phyloP scores from a whole-genome alignment of 352 stramenopile species.

The Pythium insidiosum region DNA sequence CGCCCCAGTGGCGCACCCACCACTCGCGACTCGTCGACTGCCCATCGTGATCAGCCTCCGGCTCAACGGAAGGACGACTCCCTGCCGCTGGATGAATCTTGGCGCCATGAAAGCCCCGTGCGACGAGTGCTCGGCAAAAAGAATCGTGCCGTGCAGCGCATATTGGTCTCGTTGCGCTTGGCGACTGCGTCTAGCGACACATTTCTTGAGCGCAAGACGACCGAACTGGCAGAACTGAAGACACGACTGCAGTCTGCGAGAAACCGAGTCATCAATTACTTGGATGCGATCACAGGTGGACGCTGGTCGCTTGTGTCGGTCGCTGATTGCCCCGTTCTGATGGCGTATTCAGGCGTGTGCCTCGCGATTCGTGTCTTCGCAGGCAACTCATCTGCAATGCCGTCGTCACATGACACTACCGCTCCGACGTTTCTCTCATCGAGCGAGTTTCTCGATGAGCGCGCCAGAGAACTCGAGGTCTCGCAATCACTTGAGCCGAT shows the following conservation, averaged over 20 bases:
- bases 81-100: too few relatives aligned
- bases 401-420: too few relatives aligned
- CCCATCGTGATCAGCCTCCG: too few relatives aligned
- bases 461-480: background rate
- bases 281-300: constrained; percentile 42
- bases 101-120: constrained; percentile 7
- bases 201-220: constrained; percentile 40
- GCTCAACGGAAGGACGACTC: too few relatives aligned
- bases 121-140: constrained; percentile 22
- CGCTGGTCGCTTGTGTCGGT: background rate
- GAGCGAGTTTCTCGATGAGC: background rate
- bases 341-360: constrained; percentile 17
- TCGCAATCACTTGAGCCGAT: too few relatives aligned
- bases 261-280: constrained; percentile 40
- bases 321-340: background rate
- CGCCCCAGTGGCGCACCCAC: too few relatives aligned
- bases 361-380: constrained; percentile 18
- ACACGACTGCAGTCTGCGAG: constrained; percentile 28
- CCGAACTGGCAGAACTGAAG: too few relatives aligned
- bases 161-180: constrained; percentile 40
- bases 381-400: constrained; percentile 6
- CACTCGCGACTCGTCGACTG: too few relatives aligned
- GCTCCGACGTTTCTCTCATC: background rate
- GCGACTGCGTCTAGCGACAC: constrained; percentile 41
- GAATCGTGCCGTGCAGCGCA: constrained; percentile 60